Base-by-base conservation (phyloP, 805 yeast species). In the Ogataea neopini region DNA sequence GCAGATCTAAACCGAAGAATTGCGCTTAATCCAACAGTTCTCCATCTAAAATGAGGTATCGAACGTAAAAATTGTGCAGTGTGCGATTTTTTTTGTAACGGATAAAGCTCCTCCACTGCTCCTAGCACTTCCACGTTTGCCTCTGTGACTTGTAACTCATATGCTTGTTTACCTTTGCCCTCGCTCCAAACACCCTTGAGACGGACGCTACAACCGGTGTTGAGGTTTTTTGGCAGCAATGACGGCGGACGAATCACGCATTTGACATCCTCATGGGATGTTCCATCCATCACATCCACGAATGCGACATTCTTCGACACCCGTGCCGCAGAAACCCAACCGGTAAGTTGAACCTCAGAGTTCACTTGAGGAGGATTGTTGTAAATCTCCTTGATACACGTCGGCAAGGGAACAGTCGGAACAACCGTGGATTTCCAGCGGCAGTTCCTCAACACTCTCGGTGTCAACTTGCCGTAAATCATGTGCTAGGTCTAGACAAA, bases 1-100 rank as follows among this genome's bases (percentile, higher is more conserved):
- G 70, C 70, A 0, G 97, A 87, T 56, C 98, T 73, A 53, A 86
- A 78, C 51, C 96, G 73, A 49, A 90, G 58, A 1, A 88, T 66
- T 1, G 91, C 77, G 1, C 88, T 77, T 33, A 84, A 65, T n/a
- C 80, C 76, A 2, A 76, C 60, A 0, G 95, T 79, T 57, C 87
- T 79, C 77, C 88, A 90, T 53, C 97, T 77, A 26, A 86, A 71
- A 7, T 86, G 81, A 0, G 96, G 95, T n/a, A 80, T 66, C 2
- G 79, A 72, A 43, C 99, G 75, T 35, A 94, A 67, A 57, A 73
- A 84, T 52, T 82, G 86, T 13, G 79, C 63, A 1, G 88, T 68
- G 51, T 84, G 92, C 22, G 70, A 70, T 62, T 90, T 90, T 61
- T 90, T 91, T 58, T 90, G 97, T 41, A 94, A 69, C 0, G 97